phyloP scores from a whole-genome alignment of 169 alveolate genomes.

The Eimeria tenella region DNA sequence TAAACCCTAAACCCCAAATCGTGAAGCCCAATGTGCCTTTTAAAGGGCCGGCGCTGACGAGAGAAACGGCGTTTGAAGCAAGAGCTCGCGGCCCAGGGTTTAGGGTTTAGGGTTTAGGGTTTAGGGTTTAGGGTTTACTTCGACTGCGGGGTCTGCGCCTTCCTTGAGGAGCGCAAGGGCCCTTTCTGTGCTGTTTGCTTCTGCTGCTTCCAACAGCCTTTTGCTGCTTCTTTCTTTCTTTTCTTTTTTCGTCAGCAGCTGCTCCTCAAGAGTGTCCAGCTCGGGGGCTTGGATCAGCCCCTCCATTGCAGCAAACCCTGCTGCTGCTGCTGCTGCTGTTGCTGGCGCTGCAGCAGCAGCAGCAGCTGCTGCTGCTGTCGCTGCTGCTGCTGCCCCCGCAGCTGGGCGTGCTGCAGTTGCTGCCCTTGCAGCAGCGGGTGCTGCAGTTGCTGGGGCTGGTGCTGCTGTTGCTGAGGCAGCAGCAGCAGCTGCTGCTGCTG shows the following conservation, averaged over 20 bases:
- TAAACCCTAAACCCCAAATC: neutral
- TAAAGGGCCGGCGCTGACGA: no score
- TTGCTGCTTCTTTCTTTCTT: neutral
- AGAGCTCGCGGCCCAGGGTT: neutral
- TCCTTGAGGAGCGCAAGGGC: constrained; percentile 37
- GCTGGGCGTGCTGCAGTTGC: neutral
- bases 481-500: neutral
- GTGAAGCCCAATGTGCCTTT: neutral
- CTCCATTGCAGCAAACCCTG: constrained; percentile 46
- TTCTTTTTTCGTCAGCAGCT: constrained; percentile 47
- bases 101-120: constrained; percentile 2
- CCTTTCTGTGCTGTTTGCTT: constrained; percentile 55
- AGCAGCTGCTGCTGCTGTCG: neutral
- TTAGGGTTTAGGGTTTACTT: constrained; percentile 33
- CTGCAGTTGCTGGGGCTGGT: neutral
- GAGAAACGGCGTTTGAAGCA: no score
- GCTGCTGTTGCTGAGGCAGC: neutral
- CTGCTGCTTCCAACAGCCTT: constrained; percentile 64
- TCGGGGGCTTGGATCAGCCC: constrained; percentile 43
- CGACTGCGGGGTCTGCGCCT: constrained; percentile 40
- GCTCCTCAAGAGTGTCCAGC: constrained; percentile 2
- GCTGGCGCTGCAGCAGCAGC: neutral
- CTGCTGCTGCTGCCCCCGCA: constrained; percentile 9
- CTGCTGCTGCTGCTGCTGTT: constrained; percentile 58
- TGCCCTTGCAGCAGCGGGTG: neutral